Evolutionary conservation across 345 rosid species (phyloP).

Genomic region (Eucalyptus urophylla): DNA sequence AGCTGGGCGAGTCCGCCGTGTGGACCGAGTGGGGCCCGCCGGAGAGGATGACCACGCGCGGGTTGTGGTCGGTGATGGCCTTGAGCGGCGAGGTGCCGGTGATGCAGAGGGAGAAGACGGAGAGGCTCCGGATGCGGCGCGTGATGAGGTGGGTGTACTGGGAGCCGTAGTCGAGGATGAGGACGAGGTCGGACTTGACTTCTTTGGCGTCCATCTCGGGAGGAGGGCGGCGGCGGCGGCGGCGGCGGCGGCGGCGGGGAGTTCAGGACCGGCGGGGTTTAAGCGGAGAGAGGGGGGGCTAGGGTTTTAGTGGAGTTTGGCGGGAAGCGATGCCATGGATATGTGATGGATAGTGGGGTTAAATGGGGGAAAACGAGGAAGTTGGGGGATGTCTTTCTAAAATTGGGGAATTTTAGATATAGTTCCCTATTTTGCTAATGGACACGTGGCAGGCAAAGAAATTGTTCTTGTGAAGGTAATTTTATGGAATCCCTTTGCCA

Average conservation of each 20-base stretch:
- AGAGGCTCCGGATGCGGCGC: conserved; percentile 81
- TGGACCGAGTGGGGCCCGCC: conserved; percentile 98
- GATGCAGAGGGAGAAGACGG: conserved; percentile 77
- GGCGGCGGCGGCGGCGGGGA: background rate
- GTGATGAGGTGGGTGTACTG: conserved; percentile 94
- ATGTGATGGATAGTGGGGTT: background rate
- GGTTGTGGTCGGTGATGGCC: conserved; percentile 43
- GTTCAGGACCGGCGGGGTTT: background rate
- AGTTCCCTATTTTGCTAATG: background rate
- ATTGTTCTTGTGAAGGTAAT: background rate
- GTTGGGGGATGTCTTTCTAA: background rate
- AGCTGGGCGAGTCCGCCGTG: conserved; percentile 48
- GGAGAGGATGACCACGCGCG: conserved; percentile 77
- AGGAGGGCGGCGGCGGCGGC: background rate
- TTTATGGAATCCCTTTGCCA: background rate
- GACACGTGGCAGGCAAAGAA: background rate
- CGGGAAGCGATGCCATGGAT: conserved; percentile 3
- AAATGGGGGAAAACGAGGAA: background rate
- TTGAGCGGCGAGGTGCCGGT: conserved; percentile 71
- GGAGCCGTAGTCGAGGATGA: conserved; percentile 91
- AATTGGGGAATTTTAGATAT: background rate
- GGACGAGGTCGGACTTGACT: conserved; percentile 52
- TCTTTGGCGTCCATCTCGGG: conserved; percentile 12
- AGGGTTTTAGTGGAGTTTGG: background rate
- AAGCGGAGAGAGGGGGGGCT: background rate